Base-by-base conservation (phyloP, 768 basidiomycete species). In the Mycena rebaudengoi region DNA sequence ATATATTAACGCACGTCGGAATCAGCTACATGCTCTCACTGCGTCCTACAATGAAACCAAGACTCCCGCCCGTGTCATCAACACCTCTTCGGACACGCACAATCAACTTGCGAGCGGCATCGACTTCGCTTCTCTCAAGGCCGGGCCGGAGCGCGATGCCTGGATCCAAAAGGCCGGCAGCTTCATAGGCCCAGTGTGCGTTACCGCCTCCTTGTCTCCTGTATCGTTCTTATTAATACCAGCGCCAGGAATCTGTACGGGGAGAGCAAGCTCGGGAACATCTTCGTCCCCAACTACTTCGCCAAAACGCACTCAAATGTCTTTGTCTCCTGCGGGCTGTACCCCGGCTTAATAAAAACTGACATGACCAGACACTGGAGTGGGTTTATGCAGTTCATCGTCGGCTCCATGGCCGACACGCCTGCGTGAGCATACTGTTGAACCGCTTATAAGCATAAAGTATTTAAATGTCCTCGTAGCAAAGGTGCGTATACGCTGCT, bases 271-370 rank as follows among this genome's bases (percentile, higher is more conserved):
- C 48, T 77, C 69, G 76, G 70, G 1, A 75, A 73, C 48, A 65
- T 77, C 25, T 49, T 76, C 33, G 53, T 74, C 39, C 55, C 75
- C 16, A 67, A 72, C 54, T 72, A 76, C 51, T 71, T 76, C 18
- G 73, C 71, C 0, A 64, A 72, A 23, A 62, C 68, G 26, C 71
- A 75, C 51, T 70, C 68, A 4, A 73, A 71, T 29, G 71, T 73
- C 7, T 68, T 78, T 30, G 66, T 74, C 0, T 70, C 73, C 1
- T 71, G 60, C 16, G 60, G 76, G 7, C 25, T 76, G 21, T 68
- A 78, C 41, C 77, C 77, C 0, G 77, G 77, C 50, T 43, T 30
- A 5, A 68, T 72, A 25, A 66, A 52, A 25, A 68, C 68, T 1
- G 64, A 71, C 7, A 53, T 73, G 6, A 23, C 2, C 20, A 60